phyloP scores from a whole-genome alignment of 192 early-diverging fungal genomes.

The Mortierella hygrophila region DNA sequence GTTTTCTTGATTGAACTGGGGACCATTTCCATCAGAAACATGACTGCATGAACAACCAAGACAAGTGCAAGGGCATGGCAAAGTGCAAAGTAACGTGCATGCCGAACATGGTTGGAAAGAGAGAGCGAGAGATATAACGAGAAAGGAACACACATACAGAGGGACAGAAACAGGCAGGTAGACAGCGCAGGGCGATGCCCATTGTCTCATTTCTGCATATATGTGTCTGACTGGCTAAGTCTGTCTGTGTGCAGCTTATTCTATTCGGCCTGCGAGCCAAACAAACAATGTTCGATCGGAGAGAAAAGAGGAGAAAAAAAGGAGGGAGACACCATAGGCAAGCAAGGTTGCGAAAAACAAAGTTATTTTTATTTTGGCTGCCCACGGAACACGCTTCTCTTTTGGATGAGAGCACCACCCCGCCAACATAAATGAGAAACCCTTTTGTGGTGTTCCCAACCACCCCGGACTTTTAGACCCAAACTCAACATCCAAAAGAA shows the following conservation, averaged over 20 bases:
- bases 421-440: background rate
- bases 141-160: no score
- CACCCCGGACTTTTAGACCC: background rate
- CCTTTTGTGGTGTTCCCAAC: background rate
- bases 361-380: slow-evolving; percentile 1
- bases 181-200: background rate
- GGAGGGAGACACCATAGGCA: background rate
- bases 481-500: background rate
- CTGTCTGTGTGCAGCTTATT: background rate
- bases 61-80: no score
- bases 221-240: background rate
- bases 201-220: slow-evolving; percentile 1
- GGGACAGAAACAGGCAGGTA: background rate
- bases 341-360: background rate
- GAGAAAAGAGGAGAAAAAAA: background rate
- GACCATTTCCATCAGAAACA: no score
- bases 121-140: no score
- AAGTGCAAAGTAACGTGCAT: no score
- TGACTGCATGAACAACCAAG: no score
- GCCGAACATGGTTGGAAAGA: no score
- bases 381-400: background rate
- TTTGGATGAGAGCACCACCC: background rate
- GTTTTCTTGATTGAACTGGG: no score
- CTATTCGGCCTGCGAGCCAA: background rate
- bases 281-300: background rate